Evolutionary conservation across 192 early-diverging fungal genomes (phyloP).

Genomic region (Coemansia pectinata): DNA sequence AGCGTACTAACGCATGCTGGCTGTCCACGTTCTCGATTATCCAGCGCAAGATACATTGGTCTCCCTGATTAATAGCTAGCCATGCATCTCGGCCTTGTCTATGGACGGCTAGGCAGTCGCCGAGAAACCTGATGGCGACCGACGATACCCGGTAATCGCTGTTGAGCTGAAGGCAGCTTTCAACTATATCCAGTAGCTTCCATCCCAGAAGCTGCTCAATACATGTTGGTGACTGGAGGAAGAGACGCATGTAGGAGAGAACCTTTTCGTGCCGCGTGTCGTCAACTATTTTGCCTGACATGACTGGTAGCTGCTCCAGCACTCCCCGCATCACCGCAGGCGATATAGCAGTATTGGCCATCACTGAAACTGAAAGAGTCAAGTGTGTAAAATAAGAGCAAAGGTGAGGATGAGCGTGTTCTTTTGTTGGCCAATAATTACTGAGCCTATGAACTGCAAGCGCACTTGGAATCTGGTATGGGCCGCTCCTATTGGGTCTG

Average conservation of each 20-base stretch:
- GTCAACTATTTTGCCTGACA: constrained; percentile 73
- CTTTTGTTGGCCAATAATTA: neutral
- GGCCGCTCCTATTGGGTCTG: neutral
- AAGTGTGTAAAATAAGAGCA: neutral
- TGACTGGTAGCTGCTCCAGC: constrained; percentile 61
- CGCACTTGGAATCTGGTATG: neutral
- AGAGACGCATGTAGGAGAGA: constrained; percentile 61
- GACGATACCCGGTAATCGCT: constrained; percentile 42
- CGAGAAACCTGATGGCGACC: constrained; percentile 41
- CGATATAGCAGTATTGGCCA: constrained; percentile 45
- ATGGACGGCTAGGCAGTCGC: constrained; percentile 12
- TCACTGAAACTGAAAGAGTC: neutral
- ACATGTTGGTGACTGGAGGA: constrained; percentile 16
- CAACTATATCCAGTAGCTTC: constrained; percentile 4
- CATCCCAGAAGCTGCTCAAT: constrained; percentile 22
- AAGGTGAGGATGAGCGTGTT: neutral
- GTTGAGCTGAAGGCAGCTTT: constrained; percentile 14
- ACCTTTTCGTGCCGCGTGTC: constrained; percentile 78
- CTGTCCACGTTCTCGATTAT: constrained; percentile 29
- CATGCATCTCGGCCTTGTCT: neutral
- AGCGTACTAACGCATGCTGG: constrained; percentile 38
- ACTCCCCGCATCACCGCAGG: constrained; percentile 47
- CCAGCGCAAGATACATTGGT: constrained; percentile 16
- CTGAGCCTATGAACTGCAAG: neutral
- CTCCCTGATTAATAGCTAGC: neutral